These are phyloP conservation scores for Globisporangium apiculatum DNA, from an alignment of 352 stramenopile species.

Conservation along the genomic window DNA sequence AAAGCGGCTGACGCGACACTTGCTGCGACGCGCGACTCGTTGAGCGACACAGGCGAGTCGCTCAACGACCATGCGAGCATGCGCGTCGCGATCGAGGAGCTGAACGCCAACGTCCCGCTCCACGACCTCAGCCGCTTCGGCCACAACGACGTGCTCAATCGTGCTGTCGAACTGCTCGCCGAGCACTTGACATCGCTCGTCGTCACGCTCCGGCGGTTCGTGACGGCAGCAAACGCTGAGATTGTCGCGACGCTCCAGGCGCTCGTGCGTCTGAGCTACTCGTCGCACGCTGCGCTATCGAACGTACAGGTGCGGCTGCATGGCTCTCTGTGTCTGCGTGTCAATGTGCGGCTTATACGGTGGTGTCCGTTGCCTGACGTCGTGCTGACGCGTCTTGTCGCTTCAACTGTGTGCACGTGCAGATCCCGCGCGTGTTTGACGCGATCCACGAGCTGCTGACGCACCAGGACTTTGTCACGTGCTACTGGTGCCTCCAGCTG, in stretches of 20 bases:
- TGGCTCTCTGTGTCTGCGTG: too few relatives aligned
- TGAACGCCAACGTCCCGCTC: slow-evolving; percentile 45
- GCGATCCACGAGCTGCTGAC: slow-evolving; percentile 47
- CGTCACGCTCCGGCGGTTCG: slow-evolving; percentile 26
- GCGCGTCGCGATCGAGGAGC: slow-evolving; percentile 39
- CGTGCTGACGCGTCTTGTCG: not conserved
- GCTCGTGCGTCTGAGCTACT: slow-evolving; percentile 37
- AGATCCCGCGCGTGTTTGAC: slow-evolving; percentile 46
- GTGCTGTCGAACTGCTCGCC: slow-evolving; percentile 37
- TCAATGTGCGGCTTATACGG: too few relatives aligned
- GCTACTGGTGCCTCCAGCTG: slow-evolving; percentile 63
- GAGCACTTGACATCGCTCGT: slow-evolving; percentile 35
- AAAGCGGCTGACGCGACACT: not conserved
- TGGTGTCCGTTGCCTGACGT: not conserved
- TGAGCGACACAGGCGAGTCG: slow-evolving; percentile 29
- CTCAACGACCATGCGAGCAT: slow-evolving; percentile 47
- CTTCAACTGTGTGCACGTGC: not conserved
- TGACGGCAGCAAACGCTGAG: slow-evolving; percentile 25
- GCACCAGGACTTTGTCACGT: slow-evolving; percentile 48
- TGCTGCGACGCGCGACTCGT: slow-evolving; percentile 23
- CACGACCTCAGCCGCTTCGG: slow-evolving; percentile 27
- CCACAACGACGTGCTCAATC: slow-evolving; percentile 32
- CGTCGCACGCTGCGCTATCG: slow-evolving; percentile 32
- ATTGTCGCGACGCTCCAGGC: slow-evolving; percentile 43
- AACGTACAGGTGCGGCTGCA: slow-evolving; percentile 22